A percentile compares a stretch with the other conserved stretches of the same genome.
These are phyloP conservation scores for Lathyrus aphaca DNA, from an alignment of 306 rosid species.

Conservation along the genomic window DNA sequence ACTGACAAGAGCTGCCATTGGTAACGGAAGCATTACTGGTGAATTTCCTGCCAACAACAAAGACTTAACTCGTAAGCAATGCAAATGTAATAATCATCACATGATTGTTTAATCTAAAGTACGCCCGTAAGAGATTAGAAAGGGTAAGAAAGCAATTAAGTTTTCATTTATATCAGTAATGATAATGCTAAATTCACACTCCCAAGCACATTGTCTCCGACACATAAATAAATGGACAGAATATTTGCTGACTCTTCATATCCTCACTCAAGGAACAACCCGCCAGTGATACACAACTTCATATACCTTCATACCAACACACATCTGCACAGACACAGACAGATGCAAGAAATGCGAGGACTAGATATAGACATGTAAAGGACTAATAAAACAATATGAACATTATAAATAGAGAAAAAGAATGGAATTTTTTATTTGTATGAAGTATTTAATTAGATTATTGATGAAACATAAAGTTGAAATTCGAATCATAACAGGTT, in stretches of 20 bases:
- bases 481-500: constrained; percentile 24
- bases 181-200: constrained; percentile 27
- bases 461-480: constrained; percentile 30
- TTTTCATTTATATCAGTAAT: constrained; percentile 22
- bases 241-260: not conserved
- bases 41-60: constrained; percentile 54
- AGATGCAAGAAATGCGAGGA: not conserved
- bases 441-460: not conserved
- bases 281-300: not conserved
- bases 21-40: constrained; percentile 68
- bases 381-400: not conserved
- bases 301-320: not conserved
- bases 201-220: not conserved
- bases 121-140: constrained; percentile 21
- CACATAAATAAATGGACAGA: not conserved
- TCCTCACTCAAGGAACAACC: not conserved
- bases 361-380: not conserved
- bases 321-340: not conserved
- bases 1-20: constrained; percentile 86
- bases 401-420: not conserved
- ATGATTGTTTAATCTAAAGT: constrained; percentile 31
- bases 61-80: constrained; percentile 31
- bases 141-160: constrained; percentile 20
- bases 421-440: not conserved
- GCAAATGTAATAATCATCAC: constrained; percentile 32